Evolutionary conservation across 768 basidiomycete genomes (phyloP), one percentile per base, ranked within the genome.

Genomic region (Postia placenta): DNA sequence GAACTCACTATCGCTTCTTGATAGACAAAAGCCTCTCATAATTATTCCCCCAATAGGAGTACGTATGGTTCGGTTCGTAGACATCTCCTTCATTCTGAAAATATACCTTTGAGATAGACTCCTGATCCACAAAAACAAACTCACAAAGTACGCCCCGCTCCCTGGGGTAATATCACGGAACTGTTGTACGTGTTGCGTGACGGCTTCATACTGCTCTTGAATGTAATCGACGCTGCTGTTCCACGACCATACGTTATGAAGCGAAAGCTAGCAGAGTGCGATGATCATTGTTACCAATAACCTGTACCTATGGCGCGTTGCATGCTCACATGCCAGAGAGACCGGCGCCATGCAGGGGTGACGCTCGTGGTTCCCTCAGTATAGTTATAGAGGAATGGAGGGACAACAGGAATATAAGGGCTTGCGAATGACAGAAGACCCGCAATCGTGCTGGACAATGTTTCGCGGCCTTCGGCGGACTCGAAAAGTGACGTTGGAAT

Each of bases 21-120:
- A 69, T 56, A 5, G 38, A 39, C 0, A 67, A 52, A 2, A 69
- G 56, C 24, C 47, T 49, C 5, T 51, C 45, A 48, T 70, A 68
- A 53, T 70, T 70, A 3, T 40, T 19, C 9, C 68, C 69, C 69
- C 69, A 70, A 49, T 61, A 69, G 12, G 68, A 56, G 22, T 52
- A 52, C 48, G 50, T 39, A 44, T 69, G 62, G 48, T 67, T 49
- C 9, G 59, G 51, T 51, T 69, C 66, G 39, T 69, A 69, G 2
- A 68, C 63, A 40, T 66, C 61, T 20, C 63, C 68, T 40, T 69
- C 68, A 47, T 68, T 69, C 66, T 63, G 46, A 2, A 30, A 14
- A 33, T 22, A 19, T 38, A 5, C 11, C n/a, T 24, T 2, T 27
- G 3, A 24, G 23, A 5, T 12, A 12, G 48, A 22, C 24, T 15